These are phyloP conservation scores for Neostapfia colusana DNA, from an alignment of 176 grass and related monocot species.

Conservation along the genomic window DNA sequence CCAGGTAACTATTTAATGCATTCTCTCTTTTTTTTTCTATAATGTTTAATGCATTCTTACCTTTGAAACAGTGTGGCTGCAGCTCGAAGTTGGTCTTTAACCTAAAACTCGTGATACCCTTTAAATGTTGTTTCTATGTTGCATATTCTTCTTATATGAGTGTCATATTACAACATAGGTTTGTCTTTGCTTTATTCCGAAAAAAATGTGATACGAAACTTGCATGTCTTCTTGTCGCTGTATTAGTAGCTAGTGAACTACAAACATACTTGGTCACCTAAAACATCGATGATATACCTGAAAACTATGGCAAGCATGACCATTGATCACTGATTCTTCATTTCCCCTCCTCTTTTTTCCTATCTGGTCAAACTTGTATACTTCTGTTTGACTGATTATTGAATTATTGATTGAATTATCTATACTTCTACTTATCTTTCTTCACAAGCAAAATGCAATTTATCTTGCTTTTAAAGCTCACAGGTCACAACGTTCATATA, in stretches of 20 bases:
- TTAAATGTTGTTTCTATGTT: no score
- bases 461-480: no score
- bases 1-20: neutral
- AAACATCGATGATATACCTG: neutral
- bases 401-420: neutral
- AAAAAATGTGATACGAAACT: neutral
- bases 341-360: no score
- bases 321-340: no score
- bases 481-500: neutral
- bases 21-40: neutral
- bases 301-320: no score
- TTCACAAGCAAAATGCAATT: neutral
- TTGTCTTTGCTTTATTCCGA: neutral
- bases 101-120: no score
- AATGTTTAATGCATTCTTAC: neutral
- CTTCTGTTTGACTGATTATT: neutral
- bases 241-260: neutral
- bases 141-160: neutral
- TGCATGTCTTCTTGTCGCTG: neutral
- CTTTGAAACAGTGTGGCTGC: no score
- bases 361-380: no score
- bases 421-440: neutral
- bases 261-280: neutral
- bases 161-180: neutral
- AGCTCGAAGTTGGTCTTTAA: no score